A percentile compares a stretch with the other conserved stretches of the same genome.
These are phyloP conservation scores for Arabis hirsuta DNA, from an alignment of 345 rosid genomes.

Conservation along the genomic window DNA sequence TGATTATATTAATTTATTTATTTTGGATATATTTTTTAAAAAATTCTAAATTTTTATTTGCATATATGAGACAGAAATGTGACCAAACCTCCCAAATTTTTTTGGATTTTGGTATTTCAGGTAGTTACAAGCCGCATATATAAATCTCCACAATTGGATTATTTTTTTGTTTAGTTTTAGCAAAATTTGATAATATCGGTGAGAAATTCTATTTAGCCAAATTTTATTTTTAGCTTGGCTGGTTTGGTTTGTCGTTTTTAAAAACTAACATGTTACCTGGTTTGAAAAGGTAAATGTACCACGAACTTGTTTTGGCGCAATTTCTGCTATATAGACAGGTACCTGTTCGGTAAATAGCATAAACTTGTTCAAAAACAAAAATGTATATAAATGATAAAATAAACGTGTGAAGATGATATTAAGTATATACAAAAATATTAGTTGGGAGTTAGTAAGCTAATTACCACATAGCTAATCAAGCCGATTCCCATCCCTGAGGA, in stretches of 20 bases:
- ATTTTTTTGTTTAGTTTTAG: background rate
- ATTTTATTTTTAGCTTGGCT: too few relatives aligned
- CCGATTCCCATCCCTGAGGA: constrained; percentile 52
- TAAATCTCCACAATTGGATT: background rate
- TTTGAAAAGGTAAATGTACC: constrained; percentile 40
- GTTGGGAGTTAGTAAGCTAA: constrained; percentile 11
- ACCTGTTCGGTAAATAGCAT: constrained; percentile 23
- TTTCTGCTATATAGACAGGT: constrained; percentile 48
- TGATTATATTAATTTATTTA: too few relatives aligned
- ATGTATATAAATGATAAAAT: too few relatives aligned
- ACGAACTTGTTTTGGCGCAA: constrained; percentile 42
- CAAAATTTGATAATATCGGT: background rate
- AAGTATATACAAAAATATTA: background rate
- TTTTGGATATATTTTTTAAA: too few relatives aligned
- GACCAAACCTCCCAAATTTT: too few relatives aligned
- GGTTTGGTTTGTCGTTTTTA: too few relatives aligned
- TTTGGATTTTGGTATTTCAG: background rate
- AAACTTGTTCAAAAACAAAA: background rate
- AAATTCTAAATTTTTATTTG: too few relatives aligned
- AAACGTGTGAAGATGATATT: background rate
- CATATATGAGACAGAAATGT: too few relatives aligned
- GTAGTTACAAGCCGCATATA: too few relatives aligned
- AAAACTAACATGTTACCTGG: constrained; percentile 32
- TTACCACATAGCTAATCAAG: constrained; percentile 50
- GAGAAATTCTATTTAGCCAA: background rate